These are phyloP conservation scores for Metschnikowia amazonensis DNA, from an alignment of 805 yeast species.

Conservation along the genomic window DNA sequence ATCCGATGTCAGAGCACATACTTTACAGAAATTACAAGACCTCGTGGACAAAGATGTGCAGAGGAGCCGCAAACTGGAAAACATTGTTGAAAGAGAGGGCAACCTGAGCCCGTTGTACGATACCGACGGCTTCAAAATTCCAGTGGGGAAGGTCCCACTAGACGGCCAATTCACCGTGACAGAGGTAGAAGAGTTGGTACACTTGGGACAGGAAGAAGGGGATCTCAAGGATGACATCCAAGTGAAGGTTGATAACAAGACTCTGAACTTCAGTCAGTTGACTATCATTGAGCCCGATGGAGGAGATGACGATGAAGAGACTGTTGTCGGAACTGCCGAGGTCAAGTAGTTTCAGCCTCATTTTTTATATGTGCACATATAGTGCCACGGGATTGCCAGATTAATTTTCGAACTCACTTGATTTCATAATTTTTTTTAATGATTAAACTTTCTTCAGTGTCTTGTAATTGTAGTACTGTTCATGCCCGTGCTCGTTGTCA, in stretches of 20 bases:
- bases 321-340: neutral
- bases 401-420: no score
- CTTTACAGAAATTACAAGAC: conserved; percentile 25
- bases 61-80: neutral
- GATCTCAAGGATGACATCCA: conserved; percentile 23
- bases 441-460: no score
- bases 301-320: neutral
- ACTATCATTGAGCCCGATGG: conserved; percentile 20
- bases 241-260: conserved; percentile 25
- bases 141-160: conserved; percentile 36
- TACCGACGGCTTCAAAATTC: conserved; percentile 35
- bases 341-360: neutral
- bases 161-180: conserved; percentile 39
- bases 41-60: conserved; percentile 23
- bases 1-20: conserved; percentile 12
- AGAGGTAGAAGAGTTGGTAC: conserved; percentile 30
- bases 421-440: no score
- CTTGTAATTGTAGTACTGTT: no score
- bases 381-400: no score
- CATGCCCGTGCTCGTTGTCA: neutral
- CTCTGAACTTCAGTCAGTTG: conserved; percentile 29
- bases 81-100: conserved; percentile 4
- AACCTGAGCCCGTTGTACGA: conserved; percentile 19
- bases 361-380: neutral
- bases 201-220: conserved; percentile 30